A percentile compares a stretch with the other conserved stretches of the same genome.
Conservation (phyloP, 2,329 filamentous ascomycete species). For the Grosmannia clavigera region DNA sequence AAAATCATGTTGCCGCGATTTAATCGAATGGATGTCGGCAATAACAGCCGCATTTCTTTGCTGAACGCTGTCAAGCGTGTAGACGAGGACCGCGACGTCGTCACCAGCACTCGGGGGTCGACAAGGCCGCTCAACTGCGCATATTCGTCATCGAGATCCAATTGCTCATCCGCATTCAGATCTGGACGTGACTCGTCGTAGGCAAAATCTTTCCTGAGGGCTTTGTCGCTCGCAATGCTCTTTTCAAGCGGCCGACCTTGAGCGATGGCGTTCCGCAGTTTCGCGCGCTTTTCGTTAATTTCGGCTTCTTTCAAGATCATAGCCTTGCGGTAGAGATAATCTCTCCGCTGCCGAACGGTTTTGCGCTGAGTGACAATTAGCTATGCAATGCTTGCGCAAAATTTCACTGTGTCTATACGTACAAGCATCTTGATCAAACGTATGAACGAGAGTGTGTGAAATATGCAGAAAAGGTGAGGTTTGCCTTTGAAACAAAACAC, state of each 20-base stretch:
- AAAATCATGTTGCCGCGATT: slow-evolving; percentile 88
- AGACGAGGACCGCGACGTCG: slow-evolving; percentile 80
- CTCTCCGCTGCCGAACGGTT: slow-evolving; percentile 66
- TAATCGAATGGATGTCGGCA: slow-evolving; percentile 75
- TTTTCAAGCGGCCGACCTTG: slow-evolving; percentile 78
- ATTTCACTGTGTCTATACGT: neutral
- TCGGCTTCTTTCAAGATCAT: slow-evolving; percentile 82
- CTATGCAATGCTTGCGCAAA: too few relatives aligned
- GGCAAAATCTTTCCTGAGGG: slow-evolving; percentile 75
- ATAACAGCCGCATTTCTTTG: slow-evolving; percentile 63
- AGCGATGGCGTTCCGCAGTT: slow-evolving; percentile 75
- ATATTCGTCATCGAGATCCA: slow-evolving; percentile 82
- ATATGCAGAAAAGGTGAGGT: too few relatives aligned
- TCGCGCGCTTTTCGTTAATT: slow-evolving; percentile 80
- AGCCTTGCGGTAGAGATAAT: slow-evolving; percentile 85
- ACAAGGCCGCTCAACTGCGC: slow-evolving; percentile 80
- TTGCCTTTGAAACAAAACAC: neutral
- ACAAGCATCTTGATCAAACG: slow-evolving; percentile 10
- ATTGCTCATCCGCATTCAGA: slow-evolving; percentile 51
- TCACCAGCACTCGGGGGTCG: slow-evolving; percentile 68
- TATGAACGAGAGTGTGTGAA: too few relatives aligned
- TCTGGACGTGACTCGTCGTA: slow-evolving; percentile 79
- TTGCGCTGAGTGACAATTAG: slow-evolving; percentile 35
- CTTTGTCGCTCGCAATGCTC: slow-evolving; percentile 73
- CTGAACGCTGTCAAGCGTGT: slow-evolving; percentile 78